Percentiles rank a stretch among this genome's conserved stretches.
phyloP scores from a whole-genome alignment of 306 rosid species.

The Trichosanthes truncata region DNA sequence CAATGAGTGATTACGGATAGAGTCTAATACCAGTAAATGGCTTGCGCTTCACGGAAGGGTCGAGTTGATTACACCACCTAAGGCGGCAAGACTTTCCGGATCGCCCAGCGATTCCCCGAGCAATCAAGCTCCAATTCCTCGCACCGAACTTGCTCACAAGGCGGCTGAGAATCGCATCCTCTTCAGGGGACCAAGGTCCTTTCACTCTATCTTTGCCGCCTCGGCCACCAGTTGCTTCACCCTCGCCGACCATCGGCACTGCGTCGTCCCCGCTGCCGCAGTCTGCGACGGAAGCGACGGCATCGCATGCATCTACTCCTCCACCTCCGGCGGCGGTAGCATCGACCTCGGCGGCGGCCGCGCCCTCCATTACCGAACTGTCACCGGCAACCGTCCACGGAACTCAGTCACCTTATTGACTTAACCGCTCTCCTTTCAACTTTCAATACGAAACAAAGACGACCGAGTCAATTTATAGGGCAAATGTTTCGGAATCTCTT shows the following conservation, averaged over 20 bases:
- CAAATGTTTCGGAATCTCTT: conserved; percentile 23
- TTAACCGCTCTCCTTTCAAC: conserved; percentile 22
- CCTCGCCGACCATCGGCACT: conserved; percentile 19
- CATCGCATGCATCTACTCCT: conserved; percentile 11
- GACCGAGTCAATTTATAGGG: conserved; percentile 16
- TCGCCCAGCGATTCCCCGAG: conserved; percentile 81
- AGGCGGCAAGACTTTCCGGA: conserved; percentile 97
- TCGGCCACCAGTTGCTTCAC: conserved; percentile 13
- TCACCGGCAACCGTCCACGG: background rate
- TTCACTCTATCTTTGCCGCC: conserved; percentile 52
- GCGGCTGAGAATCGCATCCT: conserved; percentile 67
- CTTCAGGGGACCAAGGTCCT: conserved; percentile 95
- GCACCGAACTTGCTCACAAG: conserved; percentile 86
- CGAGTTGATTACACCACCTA: conserved; percentile 96
- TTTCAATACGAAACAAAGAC: background rate
- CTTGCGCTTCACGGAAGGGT: conserved; percentile 86
- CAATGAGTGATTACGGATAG: background rate
- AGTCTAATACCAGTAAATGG: conserved; percentile 58
- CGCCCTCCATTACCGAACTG: conserved; percentile 35
- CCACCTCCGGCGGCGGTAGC: conserved; percentile 11
- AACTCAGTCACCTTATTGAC: conserved; percentile 15
- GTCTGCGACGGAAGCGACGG: conserved; percentile 12
- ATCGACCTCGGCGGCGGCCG: background rate
- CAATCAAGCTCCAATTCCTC: conserved; percentile 85
- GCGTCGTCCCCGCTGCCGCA: conserved; percentile 55